Percentiles rank a stretch among this genome's conserved stretches.
phyloP scores from a whole-genome alignment of 768 basidiomycete species.

The Vararia minispora region DNA sequence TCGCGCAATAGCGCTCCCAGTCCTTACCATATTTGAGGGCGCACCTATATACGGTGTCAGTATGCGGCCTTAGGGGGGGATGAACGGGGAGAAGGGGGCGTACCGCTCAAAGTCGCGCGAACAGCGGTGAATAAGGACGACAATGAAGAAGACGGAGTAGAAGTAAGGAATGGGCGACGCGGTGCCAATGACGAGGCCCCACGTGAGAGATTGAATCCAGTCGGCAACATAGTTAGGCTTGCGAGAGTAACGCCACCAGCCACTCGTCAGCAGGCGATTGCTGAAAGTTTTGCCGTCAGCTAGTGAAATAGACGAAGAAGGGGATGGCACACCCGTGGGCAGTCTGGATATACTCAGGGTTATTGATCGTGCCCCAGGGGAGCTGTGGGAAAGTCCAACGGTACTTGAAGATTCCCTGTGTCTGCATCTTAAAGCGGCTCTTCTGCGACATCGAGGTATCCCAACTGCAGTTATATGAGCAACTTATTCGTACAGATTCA shows the following conservation, averaged over 20 bases:
- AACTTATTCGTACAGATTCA: conserved; percentile 2
- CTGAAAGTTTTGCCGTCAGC: conserved; percentile 24
- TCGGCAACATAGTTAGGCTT: conserved; percentile 98
- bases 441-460: conserved; percentile 96
- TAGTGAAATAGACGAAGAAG: neutral
- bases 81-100: conserved; percentile 11
- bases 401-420: conserved; percentile 74
- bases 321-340: conserved; percentile 61
- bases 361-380: conserved; percentile 68
- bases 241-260: conserved; percentile 91
- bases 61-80: conserved; percentile 4
- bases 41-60: conserved; percentile 35
- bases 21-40: conserved; percentile 89
- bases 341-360: conserved; percentile 89
- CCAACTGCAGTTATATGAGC: conserved; percentile 40
- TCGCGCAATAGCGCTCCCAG: conserved; percentile 81
- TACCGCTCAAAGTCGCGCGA: conserved; percentile 90
- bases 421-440: conserved; percentile 95
- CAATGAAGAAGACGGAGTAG: conserved; percentile 94
- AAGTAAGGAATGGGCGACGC: conserved; percentile 87
- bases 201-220: conserved; percentile 76
- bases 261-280: conserved; percentile 82
- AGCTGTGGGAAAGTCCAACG: conserved; percentile 93
- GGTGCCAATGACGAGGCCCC: conserved; percentile 71
- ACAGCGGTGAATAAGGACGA: conserved; percentile 84